Base-by-base conservation (phyloP, 1,139 yeast genomes). In the Geotrichum carabidarum region DNA sequence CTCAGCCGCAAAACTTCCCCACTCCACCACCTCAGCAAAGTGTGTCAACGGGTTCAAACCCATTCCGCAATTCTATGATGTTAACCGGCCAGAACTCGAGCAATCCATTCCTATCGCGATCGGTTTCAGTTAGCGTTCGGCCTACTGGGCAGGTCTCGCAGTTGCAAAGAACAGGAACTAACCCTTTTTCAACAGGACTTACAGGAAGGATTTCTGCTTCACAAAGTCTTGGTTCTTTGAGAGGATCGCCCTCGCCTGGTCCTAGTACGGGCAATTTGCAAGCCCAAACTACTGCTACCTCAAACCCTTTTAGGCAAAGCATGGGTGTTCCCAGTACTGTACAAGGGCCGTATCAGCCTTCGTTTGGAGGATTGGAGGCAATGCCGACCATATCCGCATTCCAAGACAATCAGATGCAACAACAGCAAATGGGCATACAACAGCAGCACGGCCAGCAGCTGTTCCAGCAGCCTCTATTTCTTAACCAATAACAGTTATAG, bases 131-230 rank as follows among this genome's bases (percentile, higher is more conserved):
- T 18, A 36, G 51, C 36, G 48, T 44, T 63, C 55, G 59, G 14
- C 44, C 58, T 67, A n/a, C 43, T 57, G 67, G 41, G 63, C 65
- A 55, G 56, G 50, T 48, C n/a, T 49, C 59, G 17, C 56, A 53
- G 50, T 60, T 68, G 11, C 68, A 65, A 44, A 59, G 68, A 34
- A 69, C 77, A 0, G 74, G 75, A 12, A 71, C 80, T 3, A 83
- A 82, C 63, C 87, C 87, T 37, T 68, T 68, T 57, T 58, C 69
- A 67, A 69, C 62, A 63, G 61, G 55, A 57, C 22, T 18, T 11
- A n/a, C 49, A n/a, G 45, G 18, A 50, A 47, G 18, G 42, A 34
- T 43, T 48, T 36, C 47, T 35, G 41, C 22, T 42, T 11, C 37
- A 31, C 51, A 50, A 17, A 52, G 55, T 34, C 22, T 52, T 30